Evolutionary conservation across 2,329 filamentous ascomycete species (phyloP), one percentile per base, ranked within the genome.

Genomic region (Fusarium buxicola): DNA sequence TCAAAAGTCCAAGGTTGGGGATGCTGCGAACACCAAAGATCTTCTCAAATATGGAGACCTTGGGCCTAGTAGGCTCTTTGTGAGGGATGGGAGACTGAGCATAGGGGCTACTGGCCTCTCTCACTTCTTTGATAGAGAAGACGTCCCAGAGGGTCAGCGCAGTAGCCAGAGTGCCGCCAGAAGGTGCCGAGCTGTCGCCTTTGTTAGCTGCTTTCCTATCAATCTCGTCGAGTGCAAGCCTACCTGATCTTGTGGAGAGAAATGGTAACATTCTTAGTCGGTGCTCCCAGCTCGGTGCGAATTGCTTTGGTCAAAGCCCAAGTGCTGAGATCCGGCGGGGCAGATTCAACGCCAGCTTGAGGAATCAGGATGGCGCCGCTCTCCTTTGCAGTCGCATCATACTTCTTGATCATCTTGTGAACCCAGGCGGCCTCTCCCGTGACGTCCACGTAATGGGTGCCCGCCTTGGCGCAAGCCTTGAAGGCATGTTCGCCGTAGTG

Each of bases 151-250:
- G 64, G 41, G 73, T 83, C 12, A 97, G 74, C 5, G 88, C 78
- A 0, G 92, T 93, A 30, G 85, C 82, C 5, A 94, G 76, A 2
- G 91, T 89, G 41, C 88, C 88, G n/a, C 88, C 88, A 2, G 87
- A 90, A 3, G 86, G 82, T 2, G 75, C 68, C 51, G 68, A 61
- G 25, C 72, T 74, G 32, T 13, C 9, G 46, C 24, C 27, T 31
- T 18, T 8, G 25, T 71, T 32, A 69, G 58, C 16, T 18, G 16
- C 13, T 24, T 27, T 25, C 15, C 12, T 25, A 24, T 10, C 9
- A n/a, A 11, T 31, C 28, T 44, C n/a, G 18, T 10, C 7, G 7
- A 13, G 16, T 32, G 39, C 44, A 2, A 10, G 63, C 77, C 43
- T 63, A 81, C 78, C 71, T 75, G 15, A 83, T 52, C 4, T 70